Evolutionary conservation across 306 rosid species (phyloP).

Genomic region (Oxytropis ochrocephala): DNA sequence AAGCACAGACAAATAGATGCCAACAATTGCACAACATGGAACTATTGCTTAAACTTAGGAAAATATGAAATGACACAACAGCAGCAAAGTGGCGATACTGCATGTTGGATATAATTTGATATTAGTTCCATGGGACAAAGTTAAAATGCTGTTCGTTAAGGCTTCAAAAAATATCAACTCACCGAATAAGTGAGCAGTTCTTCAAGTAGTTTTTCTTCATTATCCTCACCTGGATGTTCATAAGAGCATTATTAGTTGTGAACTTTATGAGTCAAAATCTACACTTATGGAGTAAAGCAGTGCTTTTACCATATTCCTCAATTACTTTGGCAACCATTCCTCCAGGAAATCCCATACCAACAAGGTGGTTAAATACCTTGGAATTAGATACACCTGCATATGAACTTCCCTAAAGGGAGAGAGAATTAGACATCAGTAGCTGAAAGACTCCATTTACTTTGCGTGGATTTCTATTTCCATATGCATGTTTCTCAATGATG

Average conservation of each 20-base stretch:
- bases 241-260: conserved; percentile 21
- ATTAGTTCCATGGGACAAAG: not conserved
- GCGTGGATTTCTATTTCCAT: not conserved
- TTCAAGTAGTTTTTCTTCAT: conserved; percentile 55
- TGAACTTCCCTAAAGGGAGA: conserved; percentile 50
- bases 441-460: conserved; percentile 3
- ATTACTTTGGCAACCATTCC: conserved; percentile 72
- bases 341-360: conserved; percentile 72
- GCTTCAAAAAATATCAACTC: conserved; percentile 35
- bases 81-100: not conserved
- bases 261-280: not conserved
- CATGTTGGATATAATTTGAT: not conserved
- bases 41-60: not conserved
- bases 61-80: not conserved
- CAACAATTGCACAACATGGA: not conserved
- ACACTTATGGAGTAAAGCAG: conserved; percentile 13
- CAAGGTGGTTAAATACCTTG: conserved; percentile 58
- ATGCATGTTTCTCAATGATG: not conserved
- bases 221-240: conserved; percentile 72
- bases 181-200: conserved; percentile 72
- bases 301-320: conserved; percentile 61
- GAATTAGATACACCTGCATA: conserved; percentile 57
- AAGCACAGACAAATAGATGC: not conserved
- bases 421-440: conserved; percentile 19
- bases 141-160: conserved; percentile 2